phyloP scores from a whole-genome alignment of 2,329 filamentous ascomycete species.

The Zymoseptoria passerinii region DNA sequence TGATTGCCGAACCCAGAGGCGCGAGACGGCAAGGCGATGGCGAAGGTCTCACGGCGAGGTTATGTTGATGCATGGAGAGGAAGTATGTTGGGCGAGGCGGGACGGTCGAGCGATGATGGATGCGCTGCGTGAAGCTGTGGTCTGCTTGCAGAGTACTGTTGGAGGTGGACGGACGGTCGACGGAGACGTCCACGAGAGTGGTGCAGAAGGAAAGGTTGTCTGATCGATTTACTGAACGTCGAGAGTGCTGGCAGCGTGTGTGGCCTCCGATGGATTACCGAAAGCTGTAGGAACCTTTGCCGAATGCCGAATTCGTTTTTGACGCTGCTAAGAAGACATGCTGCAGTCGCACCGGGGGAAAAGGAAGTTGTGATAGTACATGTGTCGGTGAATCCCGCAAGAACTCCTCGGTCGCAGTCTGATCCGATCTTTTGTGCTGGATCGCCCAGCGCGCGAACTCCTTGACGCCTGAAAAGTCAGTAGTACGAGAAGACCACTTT shows the following conservation, averaged over 20 bases:
- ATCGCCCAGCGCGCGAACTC: constrained; percentile 10
- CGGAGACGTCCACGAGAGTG: background rate
- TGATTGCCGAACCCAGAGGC: background rate
- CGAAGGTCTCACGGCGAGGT: constrained; percentile 4
- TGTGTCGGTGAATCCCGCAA: constrained; percentile 20
- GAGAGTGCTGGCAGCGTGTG: constrained; percentile 13
- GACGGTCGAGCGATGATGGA: constrained; percentile 4
- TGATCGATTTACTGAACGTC: constrained; percentile 24
- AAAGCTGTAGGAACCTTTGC: constrained; percentile 13
- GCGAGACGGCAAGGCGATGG: constrained; percentile 1
- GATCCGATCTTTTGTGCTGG: constrained; percentile 14
- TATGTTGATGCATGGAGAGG: background rate
- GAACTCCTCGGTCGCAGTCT: constrained; percentile 21
- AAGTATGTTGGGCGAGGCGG: constrained; percentile 3
- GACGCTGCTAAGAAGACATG: constrained; percentile 28
- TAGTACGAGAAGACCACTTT: constrained; percentile 14
- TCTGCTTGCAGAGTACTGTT: background rate
- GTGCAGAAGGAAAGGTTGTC: constrained; percentile 20
- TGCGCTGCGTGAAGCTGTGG: background rate
- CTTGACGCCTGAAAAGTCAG: constrained; percentile 20
- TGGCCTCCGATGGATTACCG: constrained; percentile 11
- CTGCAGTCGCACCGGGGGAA: constrained; percentile 27
- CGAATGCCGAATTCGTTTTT: constrained; percentile 15
- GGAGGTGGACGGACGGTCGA: constrained; percentile 11
- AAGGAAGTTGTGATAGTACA: constrained; percentile 25